Evolutionary conservation across 352 stramenopile species (phyloP), one percentile per base, ranked within the genome.

Genomic region (Ophiocytium majus): DNA sequence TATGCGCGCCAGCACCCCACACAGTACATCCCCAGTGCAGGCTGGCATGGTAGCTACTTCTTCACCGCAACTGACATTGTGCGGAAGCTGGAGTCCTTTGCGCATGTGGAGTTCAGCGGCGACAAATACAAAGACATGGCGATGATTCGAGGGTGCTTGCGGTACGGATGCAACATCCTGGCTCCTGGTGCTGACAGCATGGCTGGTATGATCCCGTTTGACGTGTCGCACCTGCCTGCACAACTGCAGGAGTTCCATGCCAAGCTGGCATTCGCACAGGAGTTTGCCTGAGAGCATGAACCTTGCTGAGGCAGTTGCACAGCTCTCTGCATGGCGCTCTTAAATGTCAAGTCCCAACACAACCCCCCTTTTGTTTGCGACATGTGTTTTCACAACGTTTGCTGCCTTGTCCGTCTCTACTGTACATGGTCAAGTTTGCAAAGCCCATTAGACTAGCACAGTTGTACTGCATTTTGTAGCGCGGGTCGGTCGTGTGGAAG

Each of bases 11-110:
- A 37, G 64, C 34, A 37, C 5, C 31, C 31, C 64, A 76, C 17
- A 5, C 31, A 76, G 31, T 37, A 37, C 31, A 76, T 76, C 5
- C 31, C 34, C 17, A 17, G 5, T 14, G 34, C 31, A 37, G 64
- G 64, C 64, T 76, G 64, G 64, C 64, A 76, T 37, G 5, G 5
- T 5, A 76, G 64, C 34, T 76, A 76, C 64, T 76, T 76, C 17
- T 14, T 17, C 64, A 76, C 5, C 17, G 34, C 64, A 5, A 37
- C 10, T 14, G 64, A 37, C 17, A 37, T 76, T 34, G 64, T 17
- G 5, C 31, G 64, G 5, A 76, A 76, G 17, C 64, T 76, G 5
- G 10, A 76, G 64, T 76, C 64, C 5, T 76, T 76, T 76, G 5
- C 34, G 17, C 64, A 76, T 17, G 10, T 10, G 5, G 64, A 76